Percentiles rank a stretch among this genome's conserved stretches.
Evolutionary conservation across 106 monocot species (phyloP).

Genomic region (Gastrodia elata): DNA sequence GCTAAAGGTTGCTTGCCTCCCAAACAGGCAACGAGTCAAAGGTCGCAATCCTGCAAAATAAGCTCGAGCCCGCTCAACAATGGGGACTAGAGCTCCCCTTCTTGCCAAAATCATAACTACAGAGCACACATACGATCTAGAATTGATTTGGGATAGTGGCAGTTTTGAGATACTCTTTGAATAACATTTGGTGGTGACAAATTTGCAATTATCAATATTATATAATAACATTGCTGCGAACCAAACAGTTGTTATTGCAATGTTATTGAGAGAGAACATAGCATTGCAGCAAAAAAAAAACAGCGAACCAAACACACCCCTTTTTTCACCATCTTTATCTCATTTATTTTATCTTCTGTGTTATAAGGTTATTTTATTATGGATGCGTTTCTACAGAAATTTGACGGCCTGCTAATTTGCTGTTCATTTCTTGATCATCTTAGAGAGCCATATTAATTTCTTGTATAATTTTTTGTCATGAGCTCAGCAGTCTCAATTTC

Average conservation of each 20-base stretch:
- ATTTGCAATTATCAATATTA: not conserved
- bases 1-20: too few species aligned
- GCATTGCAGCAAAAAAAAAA: not conserved
- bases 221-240: not conserved
- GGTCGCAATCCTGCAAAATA: too few species aligned
- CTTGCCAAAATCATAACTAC: too few species aligned
- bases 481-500: constrained; percentile 46
- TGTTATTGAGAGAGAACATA: not conserved
- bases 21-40: too few species aligned
- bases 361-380: not conserved
- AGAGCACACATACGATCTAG: too few species aligned
- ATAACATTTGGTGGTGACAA: too few species aligned
- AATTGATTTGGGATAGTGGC: too few species aligned
- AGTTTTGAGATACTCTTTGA: too few species aligned
- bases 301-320: not conserved
- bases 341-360: not conserved
- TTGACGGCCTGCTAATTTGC: not conserved
- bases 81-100: too few species aligned
- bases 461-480: constrained; percentile 20
- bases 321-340: not conserved
- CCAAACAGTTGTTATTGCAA: not conserved
- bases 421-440: not conserved
- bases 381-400: not conserved
- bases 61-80: too few species aligned
- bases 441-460: not conserved